Base-by-base conservation (phyloP, 257 asterid genomes). In the Handroanthus guayacan region DNA sequence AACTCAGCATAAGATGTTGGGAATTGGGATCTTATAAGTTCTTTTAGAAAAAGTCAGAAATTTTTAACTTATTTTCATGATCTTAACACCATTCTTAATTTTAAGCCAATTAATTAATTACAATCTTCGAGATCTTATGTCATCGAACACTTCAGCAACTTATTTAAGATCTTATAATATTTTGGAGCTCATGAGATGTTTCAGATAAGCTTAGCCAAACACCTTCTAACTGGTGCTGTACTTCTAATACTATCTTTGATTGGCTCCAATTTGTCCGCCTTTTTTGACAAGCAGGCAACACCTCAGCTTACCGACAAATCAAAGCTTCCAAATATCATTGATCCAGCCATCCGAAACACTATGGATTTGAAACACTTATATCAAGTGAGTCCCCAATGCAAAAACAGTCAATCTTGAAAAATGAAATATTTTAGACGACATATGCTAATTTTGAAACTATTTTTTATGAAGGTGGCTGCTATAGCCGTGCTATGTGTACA, bases 281-380 rank as follows among this genome's bases (percentile, higher is more conserved):
- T 58, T 51, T 43, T 62, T 8, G 31, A 72, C 11, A 50, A 78
- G 70, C 97, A 95, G 99, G 99, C 97, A 44, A 91, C 90, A 91
- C 96, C 99, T 75, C 99, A 87, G 86, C 96, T 95, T 54, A 93
- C 89, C 0, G 96, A 95, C 84, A 86, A 97, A 83, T 77, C 92
- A 72, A 93, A 93, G 92, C 96, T 95, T 76, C 97, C 98, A 3
- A 84, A 74, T 66, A 89, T 91, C 45, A 91, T 95, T 0, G 98
- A 95, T 79, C 92, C 89, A 17, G 87, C 81, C 83, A 93, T 93
- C 69, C 85, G 80, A 81, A 84, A 90, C 67, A 82, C 91, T 1
- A 95, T 93, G 97, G 98, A 95, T 77, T 84, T 89, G 78, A 93
- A 95, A 86, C 98, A 95, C 82, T 82, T 93, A 65, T 93, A 95